Base-by-base conservation (phyloP, 2,329 filamentous ascomycete genomes). In the Neofusicoccum laricinum region DNA sequence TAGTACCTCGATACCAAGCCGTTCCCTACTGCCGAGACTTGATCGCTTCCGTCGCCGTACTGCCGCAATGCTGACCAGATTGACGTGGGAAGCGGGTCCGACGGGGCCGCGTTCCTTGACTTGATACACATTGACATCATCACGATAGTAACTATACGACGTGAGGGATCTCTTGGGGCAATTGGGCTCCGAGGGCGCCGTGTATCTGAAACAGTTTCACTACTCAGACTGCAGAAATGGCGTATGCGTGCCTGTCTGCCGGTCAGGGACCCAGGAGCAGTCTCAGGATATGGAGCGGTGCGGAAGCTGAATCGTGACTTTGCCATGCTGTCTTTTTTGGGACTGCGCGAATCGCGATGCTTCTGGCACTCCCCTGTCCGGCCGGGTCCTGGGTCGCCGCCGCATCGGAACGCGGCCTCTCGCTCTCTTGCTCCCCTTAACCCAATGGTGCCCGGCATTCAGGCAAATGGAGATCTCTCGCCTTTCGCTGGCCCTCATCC, bases 311-410 rank as follows among this genome's bases (percentile, higher is more conserved):
- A 36, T 59, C 55, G 55, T 43, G 32, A 36, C 25, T 8, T 36
- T 59, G 55, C 40, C 55, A 46, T 59, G 25, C 40, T 45, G 14
- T 57, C 51, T 41, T 57, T 30, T 40, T 57, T 43, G 51, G 51
- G 36, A n/a, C 51, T 36, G 51, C 34, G 50, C 36, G 38, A 58
- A 45, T 58, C 40, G 38, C 30, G 55, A 59, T 59, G 25, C 40
- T 34, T 57, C 38, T 51, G 4, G 25, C 49, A 7, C 5, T 36
- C 32, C 49, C 49, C 49, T 51, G 32, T 11, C 12, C 15, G 8
- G 25, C n/a, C 51, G 25, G 25, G 40, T 30, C 14, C 40, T 58
- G 38, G 53, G 53, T 19, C 17, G 10, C 50, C 53, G 15, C 38
- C 53, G 53, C 11, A 14, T 43, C 53, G 38, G 4, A 1, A 8